Base-by-base conservation (phyloP, 305 asterid species). In the Stenogyne calaminthoides region DNA sequence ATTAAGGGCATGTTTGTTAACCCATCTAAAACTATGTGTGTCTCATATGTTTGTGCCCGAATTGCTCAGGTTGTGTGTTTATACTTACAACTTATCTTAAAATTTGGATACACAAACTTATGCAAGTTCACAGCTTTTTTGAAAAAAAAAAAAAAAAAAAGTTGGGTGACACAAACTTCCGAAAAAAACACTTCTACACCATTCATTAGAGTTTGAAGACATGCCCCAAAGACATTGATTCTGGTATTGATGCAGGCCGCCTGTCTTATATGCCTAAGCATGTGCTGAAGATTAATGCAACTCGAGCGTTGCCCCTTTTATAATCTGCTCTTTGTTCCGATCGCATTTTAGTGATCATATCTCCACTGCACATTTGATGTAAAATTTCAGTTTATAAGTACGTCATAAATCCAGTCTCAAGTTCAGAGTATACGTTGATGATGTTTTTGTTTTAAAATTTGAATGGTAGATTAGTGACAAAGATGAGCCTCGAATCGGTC, bases 261-360 rank as follows among this genome's bases (percentile, higher is more conserved):
- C 65, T 81, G 49, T 72, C 85, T 9, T 91, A 80, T 75, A 77
- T 75, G 64, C 93, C 97, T 12, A 91, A 88, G 80, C 86, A 85
- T 44, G 81, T 84, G 7, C 80, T 89, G 82, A 86, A 91, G 91
- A 86, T 91, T 20, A 80, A 83, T 82, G 89, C 92, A 71, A 79
- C 88, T 66, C 90, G 22, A 84, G 89, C 84, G 78, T 80, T 61
- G 74, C 86, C 72, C 63, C 78, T 20, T 84, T 69, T 64, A 61
- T 69, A 19, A 67, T 55, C 19, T 83, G 78, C 78, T 77, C 58
- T 70, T n/a, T 36, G 70, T 62, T 69, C 39, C 36, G 40, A 42
- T 12, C 44, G 63, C 54, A 22, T 9, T 20, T 65, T 64, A 58
- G 36, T 49, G 67, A 74, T 20, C 32, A 19, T 55, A 19, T 15